These are phyloP conservation scores for Vanrija sp. DNA, from an alignment of 1,284 basidiomycete species.

Conservation along the genomic window DNA sequence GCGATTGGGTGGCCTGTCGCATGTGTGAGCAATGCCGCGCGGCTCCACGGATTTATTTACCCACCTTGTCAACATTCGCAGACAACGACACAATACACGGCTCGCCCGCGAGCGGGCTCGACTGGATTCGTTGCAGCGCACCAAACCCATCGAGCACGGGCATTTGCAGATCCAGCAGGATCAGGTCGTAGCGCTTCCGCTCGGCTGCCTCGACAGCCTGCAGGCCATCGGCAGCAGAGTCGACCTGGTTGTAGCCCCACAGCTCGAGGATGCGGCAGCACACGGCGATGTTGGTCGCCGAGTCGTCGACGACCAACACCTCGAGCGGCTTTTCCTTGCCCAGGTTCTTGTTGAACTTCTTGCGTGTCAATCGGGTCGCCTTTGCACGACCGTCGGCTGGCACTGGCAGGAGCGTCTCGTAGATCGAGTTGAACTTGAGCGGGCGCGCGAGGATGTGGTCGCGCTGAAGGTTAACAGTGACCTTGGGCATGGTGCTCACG, in stretches of 20 bases:
- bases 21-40: not conserved
- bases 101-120: conserved; percentile 30
- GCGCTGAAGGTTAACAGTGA: conserved; percentile 8
- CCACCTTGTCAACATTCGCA: conserved; percentile 41
- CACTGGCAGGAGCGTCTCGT: conserved; percentile 20
- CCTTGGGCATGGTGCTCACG: not conserved
- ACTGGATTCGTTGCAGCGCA: conserved; percentile 26
- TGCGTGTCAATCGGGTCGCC: not conserved
- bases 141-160: conserved; percentile 39
- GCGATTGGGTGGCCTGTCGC: conserved; percentile 29
- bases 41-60: not conserved
- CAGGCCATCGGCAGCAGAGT: conserved; percentile 35
- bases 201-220: conserved; percentile 38
- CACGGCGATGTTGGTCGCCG: conserved; percentile 39
- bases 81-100: conserved; percentile 41
- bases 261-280: conserved; percentile 37
- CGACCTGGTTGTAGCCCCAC: conserved; percentile 40
- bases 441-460: conserved; percentile 39
- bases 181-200: conserved; percentile 34
- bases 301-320: conserved; percentile 47
- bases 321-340: conserved; percentile 26
- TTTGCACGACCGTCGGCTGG: not conserved
- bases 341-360: conserved; percentile 9
- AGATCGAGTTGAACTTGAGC: conserved; percentile 37
- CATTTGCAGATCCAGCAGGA: conserved; percentile 46